A percentile compares a stretch with the other conserved stretches of the same genome.
These are phyloP conservation scores for Trichoderma oligosporum DNA, from an alignment of 2,329 filamentous ascomycete genomes.

Conservation along the genomic window DNA sequence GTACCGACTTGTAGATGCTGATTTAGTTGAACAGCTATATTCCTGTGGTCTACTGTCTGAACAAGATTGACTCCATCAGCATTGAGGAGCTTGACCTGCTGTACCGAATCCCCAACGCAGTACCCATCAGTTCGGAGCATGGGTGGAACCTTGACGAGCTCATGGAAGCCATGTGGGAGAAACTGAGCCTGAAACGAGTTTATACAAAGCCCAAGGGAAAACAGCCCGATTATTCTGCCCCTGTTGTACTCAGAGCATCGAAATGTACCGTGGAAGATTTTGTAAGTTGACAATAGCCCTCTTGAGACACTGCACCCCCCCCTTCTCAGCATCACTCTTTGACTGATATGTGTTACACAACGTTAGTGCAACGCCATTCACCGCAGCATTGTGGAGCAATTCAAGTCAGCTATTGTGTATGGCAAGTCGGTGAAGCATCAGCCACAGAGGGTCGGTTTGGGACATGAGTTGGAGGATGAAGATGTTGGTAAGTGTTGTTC, in stretches of 20 bases:
- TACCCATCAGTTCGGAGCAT: slow-evolving; percentile 94
- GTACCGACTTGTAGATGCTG: not conserved
- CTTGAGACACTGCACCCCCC: not conserved
- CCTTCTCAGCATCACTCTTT: slow-evolving; percentile 20
- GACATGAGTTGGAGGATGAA: slow-evolving; percentile 90
- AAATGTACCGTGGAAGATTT: slow-evolving; percentile 95
- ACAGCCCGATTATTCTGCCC: slow-evolving; percentile 84
- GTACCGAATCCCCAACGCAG: slow-evolving; percentile 94
- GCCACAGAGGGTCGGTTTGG: slow-evolving; percentile 87
- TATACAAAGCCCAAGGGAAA: slow-evolving; percentile 98
- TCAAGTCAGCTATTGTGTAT: slow-evolving; percentile 93
- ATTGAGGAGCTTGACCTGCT: slow-evolving; percentile 96
- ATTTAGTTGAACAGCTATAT: slow-evolving; percentile 66
- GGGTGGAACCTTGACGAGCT: slow-evolving; percentile 98
- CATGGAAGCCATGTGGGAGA: slow-evolving; percentile 98
- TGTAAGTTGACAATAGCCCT: slow-evolving; percentile 54
- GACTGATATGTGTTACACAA: slow-evolving; percentile 35
- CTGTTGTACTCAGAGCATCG: slow-evolving; percentile 79
- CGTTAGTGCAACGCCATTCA: slow-evolving; percentile 91
- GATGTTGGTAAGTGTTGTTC: slow-evolving; percentile 73
- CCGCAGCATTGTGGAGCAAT: slow-evolving; percentile 91
- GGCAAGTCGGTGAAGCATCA: slow-evolving; percentile 98
- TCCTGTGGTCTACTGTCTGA: slow-evolving; percentile 96
- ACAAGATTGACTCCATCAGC: slow-evolving; percentile 98
- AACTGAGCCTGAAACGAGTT: slow-evolving; percentile 82